These are phyloP conservation scores for Tanacetum coccineum DNA, from an alignment of 129 eudicot genomes.

Conservation along the genomic window DNA sequence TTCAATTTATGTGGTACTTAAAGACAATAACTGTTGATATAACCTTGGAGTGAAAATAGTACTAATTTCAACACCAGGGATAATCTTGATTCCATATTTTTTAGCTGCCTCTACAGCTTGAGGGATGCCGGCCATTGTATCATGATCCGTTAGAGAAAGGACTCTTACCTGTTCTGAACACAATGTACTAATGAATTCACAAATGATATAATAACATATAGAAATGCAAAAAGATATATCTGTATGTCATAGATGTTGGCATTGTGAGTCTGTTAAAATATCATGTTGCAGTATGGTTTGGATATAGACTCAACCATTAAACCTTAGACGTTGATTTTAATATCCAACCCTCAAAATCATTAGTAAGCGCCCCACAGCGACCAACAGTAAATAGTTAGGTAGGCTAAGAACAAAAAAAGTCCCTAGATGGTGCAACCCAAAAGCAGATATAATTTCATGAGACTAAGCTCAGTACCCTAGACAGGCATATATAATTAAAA, in stretches of 20 bases:
- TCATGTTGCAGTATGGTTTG: background rate
- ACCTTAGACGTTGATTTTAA: too few species aligned
- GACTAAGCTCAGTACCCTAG: too few species aligned
- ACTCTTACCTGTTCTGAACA: slow-evolving; percentile 92
- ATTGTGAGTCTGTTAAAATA: too few species aligned
- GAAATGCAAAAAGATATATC: slow-evolving; percentile 3
- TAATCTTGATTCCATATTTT: slow-evolving; percentile 77
- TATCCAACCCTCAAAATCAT: too few species aligned
- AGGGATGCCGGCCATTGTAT: slow-evolving; percentile 91
- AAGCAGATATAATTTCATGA: too few species aligned
- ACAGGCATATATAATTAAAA: too few species aligned
- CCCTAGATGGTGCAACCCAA: too few species aligned
- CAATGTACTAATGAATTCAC: slow-evolving; percentile 32
- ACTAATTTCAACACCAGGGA: slow-evolving; percentile 97
- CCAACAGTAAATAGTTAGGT: too few species aligned
- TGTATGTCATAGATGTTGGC: background rate
- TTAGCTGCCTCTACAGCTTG: slow-evolving; percentile 89
- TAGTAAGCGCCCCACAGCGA: too few species aligned
- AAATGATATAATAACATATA: slow-evolving; percentile 14
- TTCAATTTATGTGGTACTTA: background rate
- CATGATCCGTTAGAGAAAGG: slow-evolving; percentile 93
- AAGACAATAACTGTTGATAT: background rate
- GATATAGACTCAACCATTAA: too few species aligned
- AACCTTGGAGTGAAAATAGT: slow-evolving; percentile 79
- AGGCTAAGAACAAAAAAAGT: too few species aligned